Evolutionary conservation across 148 eudicot species (phyloP), one percentile per base, ranked within the genome.

Genomic region (Heliosperma pusillum): DNA sequence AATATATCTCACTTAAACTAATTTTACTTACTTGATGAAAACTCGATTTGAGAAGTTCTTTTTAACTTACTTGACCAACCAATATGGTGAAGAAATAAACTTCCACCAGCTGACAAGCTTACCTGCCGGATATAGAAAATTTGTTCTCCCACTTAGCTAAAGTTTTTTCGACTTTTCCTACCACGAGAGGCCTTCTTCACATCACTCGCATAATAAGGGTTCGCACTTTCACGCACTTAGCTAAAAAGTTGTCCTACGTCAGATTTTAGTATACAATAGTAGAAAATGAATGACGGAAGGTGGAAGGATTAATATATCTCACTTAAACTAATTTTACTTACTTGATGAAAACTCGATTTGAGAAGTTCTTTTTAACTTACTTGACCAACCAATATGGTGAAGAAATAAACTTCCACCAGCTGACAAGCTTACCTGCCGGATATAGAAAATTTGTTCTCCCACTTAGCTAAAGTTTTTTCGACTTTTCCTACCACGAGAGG

Each of bases 81-180:
- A 7, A 72, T 56, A 72, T 8, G 30, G 59, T 33, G 4, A 56
- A 40, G 9, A 58, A 53, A 17, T 10, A 40, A 42, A 22, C 56
- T 36, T 36, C 20, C 50, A 75, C 19, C 50, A 76, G 66, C 21
- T 26, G 9, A 30, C 24, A 64, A 45, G 76, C 59, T 40, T 20
- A 44, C 9, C 27, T 24, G 59, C 27, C 27, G 50, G 21, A 11
- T 2, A 13, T 19, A 11, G 33, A 33, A 72, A 10, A 10, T 11
- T 3, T 63, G 53, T 10, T 78, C 22, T 9, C 33, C 21, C 16
- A 22, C 72, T 40, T 33, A 10, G 33, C 19, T 33, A 58, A 1
- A 73, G 26, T 12, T 50, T 60, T 60, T 26, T 73, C 69, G 9
- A 10, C 9, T 36, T 36, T 36, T 36, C 68, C 68, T 73, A 60